A percentile compares a stretch with the other conserved stretches of the same genome.
These are phyloP conservation scores for Tolypocladium cylindrosporum DNA, from an alignment of 2,329 filamentous ascomycete genomes.

Conservation along the genomic window DNA sequence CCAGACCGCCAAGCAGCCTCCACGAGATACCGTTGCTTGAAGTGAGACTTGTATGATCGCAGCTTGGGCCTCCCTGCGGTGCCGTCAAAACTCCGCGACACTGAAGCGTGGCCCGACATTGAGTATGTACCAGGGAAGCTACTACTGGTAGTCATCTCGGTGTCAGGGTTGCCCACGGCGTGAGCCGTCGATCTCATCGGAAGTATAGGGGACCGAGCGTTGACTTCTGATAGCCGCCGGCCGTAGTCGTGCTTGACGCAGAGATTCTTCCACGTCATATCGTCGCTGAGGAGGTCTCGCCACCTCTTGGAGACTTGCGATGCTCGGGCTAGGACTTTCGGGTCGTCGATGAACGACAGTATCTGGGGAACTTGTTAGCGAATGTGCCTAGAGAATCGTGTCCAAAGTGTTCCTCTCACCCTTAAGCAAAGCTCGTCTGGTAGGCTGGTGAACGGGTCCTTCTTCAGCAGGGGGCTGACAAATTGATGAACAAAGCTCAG, in stretches of 20 bases:
- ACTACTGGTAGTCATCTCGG: slow-evolving; percentile 24
- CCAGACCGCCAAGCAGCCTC: slow-evolving; percentile 95
- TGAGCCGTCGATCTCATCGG: slow-evolving; percentile 19
- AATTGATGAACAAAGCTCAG: slow-evolving; percentile 95
- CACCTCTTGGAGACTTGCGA: slow-evolving; percentile 95
- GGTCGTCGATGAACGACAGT: slow-evolving; percentile 93
- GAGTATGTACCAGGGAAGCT: slow-evolving; percentile 36
- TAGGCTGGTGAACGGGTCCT: slow-evolving; percentile 86
- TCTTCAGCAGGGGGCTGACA: slow-evolving; percentile 87
- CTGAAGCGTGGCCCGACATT: slow-evolving; percentile 21
- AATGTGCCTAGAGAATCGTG: neutral
- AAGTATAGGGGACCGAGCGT: slow-evolving; percentile 19
- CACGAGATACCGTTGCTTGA: slow-evolving; percentile 94
- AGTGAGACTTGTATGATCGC: slow-evolving; percentile 88
- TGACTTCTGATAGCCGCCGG: slow-evolving; percentile 44
- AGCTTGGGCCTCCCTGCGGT: slow-evolving; percentile 46
- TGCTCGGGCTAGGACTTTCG: slow-evolving; percentile 82
- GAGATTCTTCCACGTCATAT: slow-evolving; percentile 96
- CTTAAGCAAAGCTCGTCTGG: slow-evolving; percentile 88
- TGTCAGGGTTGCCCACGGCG: slow-evolving; percentile 21
- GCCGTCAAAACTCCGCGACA: slow-evolving; percentile 48
- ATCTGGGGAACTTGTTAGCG: slow-evolving; percentile 45
- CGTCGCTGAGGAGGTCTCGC: slow-evolving; percentile 87
- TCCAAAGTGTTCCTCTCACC: slow-evolving; percentile 38
- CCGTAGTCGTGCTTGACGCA: slow-evolving; percentile 92